Conservation (phyloP, 208 protist genomes). For the Lotmaria passim region DNA sequence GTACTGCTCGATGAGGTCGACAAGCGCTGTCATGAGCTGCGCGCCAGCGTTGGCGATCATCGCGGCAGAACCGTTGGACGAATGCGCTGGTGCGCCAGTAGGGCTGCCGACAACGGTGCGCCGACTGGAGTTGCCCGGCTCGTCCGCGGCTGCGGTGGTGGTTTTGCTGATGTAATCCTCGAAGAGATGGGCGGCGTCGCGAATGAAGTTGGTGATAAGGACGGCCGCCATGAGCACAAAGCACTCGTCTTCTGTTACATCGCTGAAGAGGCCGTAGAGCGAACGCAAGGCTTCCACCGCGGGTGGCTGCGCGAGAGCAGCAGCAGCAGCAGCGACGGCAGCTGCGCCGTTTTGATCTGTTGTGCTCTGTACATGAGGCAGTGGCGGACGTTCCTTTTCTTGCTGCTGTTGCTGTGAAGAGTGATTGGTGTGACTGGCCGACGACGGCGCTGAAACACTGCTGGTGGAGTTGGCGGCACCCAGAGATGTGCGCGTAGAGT, state of each 20-base stretch:
- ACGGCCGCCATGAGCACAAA: constrained; percentile 56
- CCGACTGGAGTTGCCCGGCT: constrained; percentile 1
- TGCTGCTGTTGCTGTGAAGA: too few relatives aligned
- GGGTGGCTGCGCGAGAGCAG: background rate
- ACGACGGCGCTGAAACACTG: background rate
- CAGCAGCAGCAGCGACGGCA: background rate
- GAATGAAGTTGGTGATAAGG: constrained; percentile 57
- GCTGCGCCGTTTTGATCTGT: background rate
- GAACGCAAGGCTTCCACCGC: constrained; percentile 32
- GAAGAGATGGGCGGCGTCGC: constrained; percentile 34
- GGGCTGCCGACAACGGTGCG: background rate
- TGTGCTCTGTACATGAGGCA: background rate
- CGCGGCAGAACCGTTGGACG: background rate
- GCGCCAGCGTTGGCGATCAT: constrained; percentile 18
- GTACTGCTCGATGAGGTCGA: constrained; percentile 34
- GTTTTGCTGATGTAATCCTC: constrained; percentile 28
- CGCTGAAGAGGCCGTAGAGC: constrained; percentile 50
- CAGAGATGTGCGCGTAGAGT: background rate
- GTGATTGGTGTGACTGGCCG: background rate
- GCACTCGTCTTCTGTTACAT: constrained; percentile 51
- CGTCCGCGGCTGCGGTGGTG: background rate
- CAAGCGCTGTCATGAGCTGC: constrained; percentile 38
- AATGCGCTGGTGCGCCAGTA: background rate
- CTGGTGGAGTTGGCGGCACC: background rate
- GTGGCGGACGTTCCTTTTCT: too few relatives aligned